Evolutionary conservation across 108 stramenopile genomes (phyloP).

Genomic region (Parmales sp.): DNA sequence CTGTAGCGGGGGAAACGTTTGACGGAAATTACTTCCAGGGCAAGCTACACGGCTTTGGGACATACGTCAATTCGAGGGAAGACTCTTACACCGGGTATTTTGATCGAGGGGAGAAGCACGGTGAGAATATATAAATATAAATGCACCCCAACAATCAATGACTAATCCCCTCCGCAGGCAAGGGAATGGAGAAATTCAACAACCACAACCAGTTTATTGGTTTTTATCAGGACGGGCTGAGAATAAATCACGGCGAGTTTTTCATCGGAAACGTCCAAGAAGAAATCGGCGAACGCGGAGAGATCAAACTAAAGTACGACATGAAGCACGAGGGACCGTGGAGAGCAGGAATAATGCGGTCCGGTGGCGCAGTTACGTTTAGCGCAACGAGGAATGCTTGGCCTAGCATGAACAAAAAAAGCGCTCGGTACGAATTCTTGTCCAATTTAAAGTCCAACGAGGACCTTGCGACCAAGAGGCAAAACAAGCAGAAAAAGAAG

Average conservation of each 20-base stretch:
- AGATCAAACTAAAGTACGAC: slow-evolving; percentile 1
- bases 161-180: neutral
- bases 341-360: slow-evolving; percentile 1
- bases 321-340: slow-evolving; percentile 10
- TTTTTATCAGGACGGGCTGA: neutral
- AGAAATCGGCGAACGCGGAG: neutral
- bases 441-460: slow-evolving; percentile 3
- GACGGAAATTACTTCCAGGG: slow-evolving; percentile 15
- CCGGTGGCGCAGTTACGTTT: neutral
- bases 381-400: neutral
- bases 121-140: slow-evolving; percentile 3
- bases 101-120: slow-evolving; percentile 16
- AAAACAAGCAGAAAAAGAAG: slow-evolving; percentile 12
- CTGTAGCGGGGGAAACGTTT: slow-evolving; percentile 13
- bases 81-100: slow-evolving; percentile 18
- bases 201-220: slow-evolving; percentile 1
- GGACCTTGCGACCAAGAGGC: slow-evolving; percentile 2
- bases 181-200: neutral
- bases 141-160: too few relatives aligned
- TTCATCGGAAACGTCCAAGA: slow-evolving; percentile 5
- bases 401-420: slow-evolving; percentile 1
- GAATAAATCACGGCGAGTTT: neutral
- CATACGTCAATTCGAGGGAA: neutral
- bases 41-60: slow-evolving; percentile 16
- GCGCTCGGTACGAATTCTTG: neutral